Percentiles rank a stretch among this genome's conserved stretches.
Evolutionary conservation across 2,329 filamentous ascomycete species (phyloP).

Genomic region (Penicillium sp.): DNA sequence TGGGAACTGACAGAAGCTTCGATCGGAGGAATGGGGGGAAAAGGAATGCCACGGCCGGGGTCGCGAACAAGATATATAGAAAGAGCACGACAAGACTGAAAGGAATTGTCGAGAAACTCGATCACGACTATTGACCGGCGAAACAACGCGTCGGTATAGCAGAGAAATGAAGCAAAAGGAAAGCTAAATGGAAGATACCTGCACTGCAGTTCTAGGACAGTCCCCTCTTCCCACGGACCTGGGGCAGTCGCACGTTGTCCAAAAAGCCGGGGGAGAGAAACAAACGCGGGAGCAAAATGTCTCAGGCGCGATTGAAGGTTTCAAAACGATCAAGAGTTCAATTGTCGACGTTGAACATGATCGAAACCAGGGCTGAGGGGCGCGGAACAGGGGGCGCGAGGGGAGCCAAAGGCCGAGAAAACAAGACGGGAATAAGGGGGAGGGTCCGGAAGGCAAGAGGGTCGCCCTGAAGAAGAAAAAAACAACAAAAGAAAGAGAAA

Average conservation of each 20-base stretch:
- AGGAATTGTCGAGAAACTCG: constrained; percentile 25
- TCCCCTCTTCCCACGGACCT: constrained; percentile 27
- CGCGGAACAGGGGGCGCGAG: constrained; percentile 35
- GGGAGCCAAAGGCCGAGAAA: constrained; percentile 19
- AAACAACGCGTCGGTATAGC: constrained; percentile 22
- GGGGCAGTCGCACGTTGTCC: constrained; percentile 28
- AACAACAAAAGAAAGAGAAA: constrained; percentile 26
- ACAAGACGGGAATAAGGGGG: constrained; percentile 20
- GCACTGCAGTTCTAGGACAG: constrained; percentile 34
- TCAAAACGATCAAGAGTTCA: constrained; percentile 21
- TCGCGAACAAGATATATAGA: constrained; percentile 15
- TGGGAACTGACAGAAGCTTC: constrained; percentile 20
- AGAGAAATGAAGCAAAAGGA: constrained; percentile 16
- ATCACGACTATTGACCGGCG: constrained; percentile 15
- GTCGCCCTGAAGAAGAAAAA: constrained; percentile 9
- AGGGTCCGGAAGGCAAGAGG: constrained; percentile 5
- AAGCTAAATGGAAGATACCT: constrained; percentile 30
- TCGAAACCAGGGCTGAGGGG: constrained; percentile 28
- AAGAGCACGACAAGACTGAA: constrained; percentile 5
- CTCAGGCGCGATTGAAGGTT: constrained; percentile 28
- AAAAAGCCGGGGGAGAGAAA: constrained; percentile 25
- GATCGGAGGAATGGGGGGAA: constrained; percentile 30
- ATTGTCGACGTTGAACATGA: constrained; percentile 27
- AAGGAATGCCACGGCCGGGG: constrained; percentile 21
- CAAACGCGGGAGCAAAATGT: constrained; percentile 28